phyloP scores from a whole-genome alignment of 441 rosid species.

The Euphorbia celastroides region DNA sequence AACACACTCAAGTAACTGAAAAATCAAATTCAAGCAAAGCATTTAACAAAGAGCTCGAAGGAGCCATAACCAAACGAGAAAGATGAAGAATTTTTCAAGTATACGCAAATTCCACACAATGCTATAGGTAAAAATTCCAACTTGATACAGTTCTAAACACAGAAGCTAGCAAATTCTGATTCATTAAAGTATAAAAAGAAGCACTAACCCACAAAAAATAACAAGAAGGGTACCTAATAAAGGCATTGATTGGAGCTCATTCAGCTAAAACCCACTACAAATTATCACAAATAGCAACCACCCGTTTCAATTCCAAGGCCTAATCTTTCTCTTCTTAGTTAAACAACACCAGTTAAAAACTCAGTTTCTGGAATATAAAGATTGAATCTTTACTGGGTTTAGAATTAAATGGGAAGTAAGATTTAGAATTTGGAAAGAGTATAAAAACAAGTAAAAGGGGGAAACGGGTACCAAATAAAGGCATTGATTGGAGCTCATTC shows the following conservation, averaged over 20 bases:
- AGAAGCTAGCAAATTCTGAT: too few species aligned
- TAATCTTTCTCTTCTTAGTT: neutral
- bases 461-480: constrained; percentile 39
- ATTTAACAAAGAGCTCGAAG: too few species aligned
- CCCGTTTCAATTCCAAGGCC: neutral
- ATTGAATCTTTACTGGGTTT: neutral
- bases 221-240: constrained; percentile 33
- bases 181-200: neutral
- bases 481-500: constrained; percentile 60
- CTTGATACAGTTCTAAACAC: too few species aligned
- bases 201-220: neutral
- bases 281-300: constrained; percentile 1
- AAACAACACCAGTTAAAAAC: neutral
- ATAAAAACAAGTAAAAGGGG: neutral
- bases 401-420: constrained; percentile 2
- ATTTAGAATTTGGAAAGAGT: neutral
- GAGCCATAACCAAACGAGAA: too few species aligned
- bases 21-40: too few species aligned
- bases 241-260: constrained; percentile 59
- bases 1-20: too few species aligned
- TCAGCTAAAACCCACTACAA: constrained; percentile 25
- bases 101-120: too few species aligned
- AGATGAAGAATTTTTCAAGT: too few species aligned
- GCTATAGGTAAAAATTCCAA: neutral
- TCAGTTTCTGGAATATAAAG: neutral